Conservation (phyloP, 371 early-diverging fungal genomes). For the Mucor indicus region DNA sequence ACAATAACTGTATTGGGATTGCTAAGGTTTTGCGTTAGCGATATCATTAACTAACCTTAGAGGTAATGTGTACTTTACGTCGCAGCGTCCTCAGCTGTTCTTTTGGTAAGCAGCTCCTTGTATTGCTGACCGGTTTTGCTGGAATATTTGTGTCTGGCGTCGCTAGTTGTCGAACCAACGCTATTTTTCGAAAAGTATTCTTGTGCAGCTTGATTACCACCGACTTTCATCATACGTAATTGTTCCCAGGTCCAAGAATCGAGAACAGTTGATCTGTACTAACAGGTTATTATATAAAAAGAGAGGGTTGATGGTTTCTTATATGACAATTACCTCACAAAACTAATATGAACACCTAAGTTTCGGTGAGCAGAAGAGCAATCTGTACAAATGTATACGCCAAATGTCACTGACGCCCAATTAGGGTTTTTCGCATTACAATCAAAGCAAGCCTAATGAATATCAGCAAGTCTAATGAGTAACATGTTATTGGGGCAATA, state of each 20-base stretch:
- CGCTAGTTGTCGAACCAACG: constrained; percentile 43
- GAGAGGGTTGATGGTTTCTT: not conserved
- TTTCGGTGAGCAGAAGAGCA: constrained; percentile 96
- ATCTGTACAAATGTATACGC: constrained; percentile 96
- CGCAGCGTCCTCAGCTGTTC: constrained; percentile 70
- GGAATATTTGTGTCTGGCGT: constrained; percentile 84
- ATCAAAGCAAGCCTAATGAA: constrained; percentile 88
- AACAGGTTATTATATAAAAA: not conserved
- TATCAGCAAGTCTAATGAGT: not conserved
- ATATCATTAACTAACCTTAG: not conserved
- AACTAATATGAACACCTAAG: constrained; percentile 95
- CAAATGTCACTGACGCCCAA: constrained; percentile 96
- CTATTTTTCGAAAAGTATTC: constrained; percentile 78
- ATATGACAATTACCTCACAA: constrained; percentile 72
- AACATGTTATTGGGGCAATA: not conserved
- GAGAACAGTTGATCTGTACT: constrained; percentile 74
- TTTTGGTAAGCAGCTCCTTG: constrained; percentile 73
- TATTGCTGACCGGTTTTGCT: constrained; percentile 74
- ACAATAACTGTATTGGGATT: constrained; percentile 37
- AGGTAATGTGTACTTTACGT: constrained; percentile 25
- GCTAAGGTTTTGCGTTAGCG: constrained; percentile 7
- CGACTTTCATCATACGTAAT: constrained; percentile 89
- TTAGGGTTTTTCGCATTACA: constrained; percentile 95
- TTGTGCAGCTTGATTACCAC: constrained; percentile 74
- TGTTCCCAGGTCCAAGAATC: constrained; percentile 82